Evolutionary conservation across 1,284 basidiomycete genomes (phyloP).

Genomic region (Polyporus tsugae): DNA sequence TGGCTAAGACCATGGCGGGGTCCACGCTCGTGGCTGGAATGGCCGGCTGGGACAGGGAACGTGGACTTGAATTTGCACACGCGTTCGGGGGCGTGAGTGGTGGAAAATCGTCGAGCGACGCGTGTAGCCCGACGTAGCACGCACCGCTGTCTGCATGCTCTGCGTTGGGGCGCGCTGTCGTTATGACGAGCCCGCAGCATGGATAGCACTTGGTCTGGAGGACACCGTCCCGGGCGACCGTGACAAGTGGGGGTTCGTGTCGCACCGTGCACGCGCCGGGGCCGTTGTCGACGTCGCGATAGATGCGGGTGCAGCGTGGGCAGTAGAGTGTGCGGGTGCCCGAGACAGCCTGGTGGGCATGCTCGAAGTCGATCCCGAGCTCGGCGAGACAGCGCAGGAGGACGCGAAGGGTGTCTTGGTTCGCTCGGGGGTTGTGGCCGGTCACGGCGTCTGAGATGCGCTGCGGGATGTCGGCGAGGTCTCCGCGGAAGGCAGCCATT

Average conservation of each 20-base stretch:
- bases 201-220: slow-evolving; percentile 9
- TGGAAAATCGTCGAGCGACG: neutral
- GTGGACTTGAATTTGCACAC: neutral
- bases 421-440: neutral
- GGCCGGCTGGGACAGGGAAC: neutral
- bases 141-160: neutral
- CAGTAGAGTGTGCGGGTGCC: slow-evolving; percentile 6
- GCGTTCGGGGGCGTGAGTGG: neutral
- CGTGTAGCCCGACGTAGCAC: slow-evolving; percentile 14
- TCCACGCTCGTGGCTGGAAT: neutral
- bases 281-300: slow-evolving; percentile 12
- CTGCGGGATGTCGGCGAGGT: slow-evolving; percentile 7
- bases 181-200: slow-evolving; percentile 16
- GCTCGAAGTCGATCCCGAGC: slow-evolving; percentile 20
- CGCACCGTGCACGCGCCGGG: slow-evolving; percentile 16
- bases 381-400: slow-evolving; percentile 11
- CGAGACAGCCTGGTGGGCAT: neutral
- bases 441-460: neutral
- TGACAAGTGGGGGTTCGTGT: slow-evolving; percentile 9
- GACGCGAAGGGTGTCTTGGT: slow-evolving; percentile 4
- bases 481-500: slow-evolving; percentile 9
- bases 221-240: neutral
- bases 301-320: slow-evolving; percentile 20
- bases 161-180: neutral
- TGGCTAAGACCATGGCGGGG: neutral